Percentiles rank a stretch among this genome's conserved stretches.
Conservation (phyloP, 2,329 filamentous ascomycete species). For the Clarireedia sp. region DNA sequence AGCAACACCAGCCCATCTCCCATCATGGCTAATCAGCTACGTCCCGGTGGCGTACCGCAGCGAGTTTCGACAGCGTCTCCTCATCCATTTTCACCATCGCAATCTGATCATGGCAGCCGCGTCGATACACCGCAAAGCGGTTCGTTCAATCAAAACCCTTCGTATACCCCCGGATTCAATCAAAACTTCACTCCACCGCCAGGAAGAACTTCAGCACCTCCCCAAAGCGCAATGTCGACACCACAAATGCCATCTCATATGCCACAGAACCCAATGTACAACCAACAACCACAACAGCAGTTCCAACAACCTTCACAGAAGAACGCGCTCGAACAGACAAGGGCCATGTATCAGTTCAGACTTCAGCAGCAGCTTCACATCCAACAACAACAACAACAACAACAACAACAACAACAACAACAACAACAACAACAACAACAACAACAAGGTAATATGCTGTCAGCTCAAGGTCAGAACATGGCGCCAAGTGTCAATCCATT, state of each 20-base stretch:
- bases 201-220: constrained; percentile 46
- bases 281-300: constrained; percentile 26
- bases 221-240: constrained; percentile 44
- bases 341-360: constrained; percentile 75
- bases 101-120: constrained; percentile 62
- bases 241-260: constrained; percentile 36
- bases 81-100: constrained; percentile 77
- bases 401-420: constrained; percentile 62
- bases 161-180: constrained; percentile 51
- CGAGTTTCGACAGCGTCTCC: constrained; percentile 87
- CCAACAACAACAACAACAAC: constrained; percentile 61
- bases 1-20: constrained; percentile 86
- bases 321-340: constrained; percentile 58
- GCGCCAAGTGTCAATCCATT: constrained; percentile 30
- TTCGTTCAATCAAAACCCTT: constrained; percentile 54
- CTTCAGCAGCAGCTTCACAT: constrained; percentile 65
- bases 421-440: constrained; percentile 60
- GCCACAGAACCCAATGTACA: constrained; percentile 31
- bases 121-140: constrained; percentile 64
- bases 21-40: constrained; percentile 76
- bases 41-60: constrained; percentile 63
- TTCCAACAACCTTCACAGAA: constrained; percentile 35
- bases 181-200: constrained; percentile 50
- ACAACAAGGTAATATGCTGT: constrained; percentile 42
- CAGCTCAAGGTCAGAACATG: constrained; percentile 36